Base-by-base conservation (phyloP, 257 asterid genomes). In the Striga asiatica region DNA sequence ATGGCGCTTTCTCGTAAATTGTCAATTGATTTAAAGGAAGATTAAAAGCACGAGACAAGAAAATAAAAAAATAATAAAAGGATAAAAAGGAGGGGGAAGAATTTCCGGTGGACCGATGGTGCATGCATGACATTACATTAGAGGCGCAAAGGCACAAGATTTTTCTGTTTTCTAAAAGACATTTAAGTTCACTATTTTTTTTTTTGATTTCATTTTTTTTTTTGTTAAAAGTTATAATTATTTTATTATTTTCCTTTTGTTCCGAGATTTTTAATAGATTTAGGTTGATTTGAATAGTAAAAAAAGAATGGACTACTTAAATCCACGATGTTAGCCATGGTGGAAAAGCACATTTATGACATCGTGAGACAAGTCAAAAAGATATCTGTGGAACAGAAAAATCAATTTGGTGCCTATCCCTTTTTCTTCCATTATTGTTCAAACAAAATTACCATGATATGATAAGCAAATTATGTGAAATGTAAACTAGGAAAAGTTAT, bases 401-500 rank as follows among this genome's bases (percentile, higher is more conserved):
- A 27, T 27, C 7, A 27, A 7, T 27, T 7, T 27, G 32, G 3
- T 3, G 32, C 32, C 32, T 27, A 2, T 27, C 7, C 7, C 7
- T 7, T 27, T 27, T 27, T 27, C 32, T 27, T 27, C 32, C 32
- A 27, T 7, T 7, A 27, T 27, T 27, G 5, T 7, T 7, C 32
- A 27, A 47, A 61, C 27, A 47, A 42, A 21, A 32, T 67, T 45
- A 46, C 58, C 51, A 62, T 52, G 67, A 70, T 66, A 66, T 41
- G 76, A 70, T 66, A 74, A 70, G 76, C 69, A 25, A 46, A 56
- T 3, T 39, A 41, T 6, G 11, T 5, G 8, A 12, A 62, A 11
- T 74, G 76, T 70, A 63, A 70, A 61, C 56, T 68, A 70, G 64
- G 43, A 55, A 53, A 28, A 64, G 74, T 63, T 66, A 62, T 74